phyloP scores from a whole-genome alignment of 2,329 filamentous ascomycete species.

The Juglanconis oblonga region DNA sequence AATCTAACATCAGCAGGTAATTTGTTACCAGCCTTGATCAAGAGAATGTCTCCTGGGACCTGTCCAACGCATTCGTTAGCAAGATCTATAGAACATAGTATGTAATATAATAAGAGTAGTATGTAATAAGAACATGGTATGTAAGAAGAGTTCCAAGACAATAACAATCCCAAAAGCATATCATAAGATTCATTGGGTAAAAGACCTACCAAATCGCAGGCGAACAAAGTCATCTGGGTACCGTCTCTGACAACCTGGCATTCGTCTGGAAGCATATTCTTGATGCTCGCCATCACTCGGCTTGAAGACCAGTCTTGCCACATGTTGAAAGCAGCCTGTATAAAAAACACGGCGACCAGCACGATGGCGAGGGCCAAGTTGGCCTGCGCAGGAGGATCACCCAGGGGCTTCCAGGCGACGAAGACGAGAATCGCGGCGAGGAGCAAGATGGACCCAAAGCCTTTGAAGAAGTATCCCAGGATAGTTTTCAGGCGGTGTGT shows the following conservation, averaged over 20 bases:
- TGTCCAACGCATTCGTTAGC: background rate
- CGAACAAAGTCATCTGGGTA: conserved; percentile 34
- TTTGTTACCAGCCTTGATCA: conserved; percentile 69
- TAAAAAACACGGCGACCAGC: conserved; percentile 64
- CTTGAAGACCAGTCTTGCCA: conserved; percentile 76
- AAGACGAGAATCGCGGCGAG: conserved; percentile 70
- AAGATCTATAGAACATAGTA: no score
- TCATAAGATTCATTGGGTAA: conserved; percentile 25
- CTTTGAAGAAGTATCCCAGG: conserved; percentile 71
- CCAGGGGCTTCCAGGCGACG: conserved; percentile 72
- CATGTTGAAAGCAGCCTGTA: conserved; percentile 67
- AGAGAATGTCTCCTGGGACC: conserved; percentile 67
- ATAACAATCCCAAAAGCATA: no score
- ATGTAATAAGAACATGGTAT: no score
- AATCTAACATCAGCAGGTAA: conserved; percentile 72
- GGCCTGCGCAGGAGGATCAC: conserved; percentile 64
- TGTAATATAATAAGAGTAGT: no score
- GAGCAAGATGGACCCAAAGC: conserved; percentile 71
- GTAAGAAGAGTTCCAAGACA: no score
- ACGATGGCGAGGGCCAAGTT: conserved; percentile 74
- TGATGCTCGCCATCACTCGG: conserved; percentile 76
- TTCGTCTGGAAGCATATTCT: conserved; percentile 73
- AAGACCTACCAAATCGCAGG: conserved; percentile 47
- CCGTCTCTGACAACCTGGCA: conserved; percentile 65
- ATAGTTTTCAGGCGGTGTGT: conserved; percentile 57